Percentiles rank a stretch among this genome's conserved stretches.
These are phyloP conservation scores for Brassica incana DNA, from an alignment of 345 rosid species.

Conservation along the genomic window DNA sequence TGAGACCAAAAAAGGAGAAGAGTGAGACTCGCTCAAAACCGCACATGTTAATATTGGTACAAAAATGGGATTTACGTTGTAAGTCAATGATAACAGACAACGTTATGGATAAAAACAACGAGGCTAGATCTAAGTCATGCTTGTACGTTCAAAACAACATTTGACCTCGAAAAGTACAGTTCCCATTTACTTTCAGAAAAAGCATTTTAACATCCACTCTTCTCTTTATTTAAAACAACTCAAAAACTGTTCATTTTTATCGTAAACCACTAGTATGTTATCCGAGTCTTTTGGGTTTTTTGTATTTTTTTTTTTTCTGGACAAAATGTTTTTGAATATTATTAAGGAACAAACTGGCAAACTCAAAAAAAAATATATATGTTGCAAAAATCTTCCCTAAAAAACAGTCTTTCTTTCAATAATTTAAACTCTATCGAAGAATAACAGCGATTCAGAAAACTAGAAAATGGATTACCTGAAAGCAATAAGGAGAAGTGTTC, in stretches of 20 bases:
- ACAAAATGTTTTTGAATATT: too few species aligned
- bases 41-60: constrained; percentile 18
- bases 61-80: background rate
- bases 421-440: background rate
- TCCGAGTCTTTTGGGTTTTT: background rate
- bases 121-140: constrained; percentile 3
- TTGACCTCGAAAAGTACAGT: background rate
- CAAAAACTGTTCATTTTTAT: background rate
- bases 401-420: background rate
- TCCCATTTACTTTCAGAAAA: background rate
- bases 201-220: constrained; percentile 1
- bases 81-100: constrained; percentile 13
- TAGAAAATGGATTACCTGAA: background rate
- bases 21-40: constrained; percentile 29
- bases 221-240: background rate
- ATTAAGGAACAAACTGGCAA: background rate
- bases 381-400: background rate
- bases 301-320: background rate
- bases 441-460: background rate
- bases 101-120: constrained; percentile 10
- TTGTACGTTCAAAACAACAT: background rate
- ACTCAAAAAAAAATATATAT: background rate
- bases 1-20: constrained; percentile 18
- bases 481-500: background rate
- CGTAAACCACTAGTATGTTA: background rate